Evolutionary conservation across 2,329 filamentous ascomycete species (phyloP), one percentile per base, ranked within the genome.

Genomic region (Colletotrichum sp.): DNA sequence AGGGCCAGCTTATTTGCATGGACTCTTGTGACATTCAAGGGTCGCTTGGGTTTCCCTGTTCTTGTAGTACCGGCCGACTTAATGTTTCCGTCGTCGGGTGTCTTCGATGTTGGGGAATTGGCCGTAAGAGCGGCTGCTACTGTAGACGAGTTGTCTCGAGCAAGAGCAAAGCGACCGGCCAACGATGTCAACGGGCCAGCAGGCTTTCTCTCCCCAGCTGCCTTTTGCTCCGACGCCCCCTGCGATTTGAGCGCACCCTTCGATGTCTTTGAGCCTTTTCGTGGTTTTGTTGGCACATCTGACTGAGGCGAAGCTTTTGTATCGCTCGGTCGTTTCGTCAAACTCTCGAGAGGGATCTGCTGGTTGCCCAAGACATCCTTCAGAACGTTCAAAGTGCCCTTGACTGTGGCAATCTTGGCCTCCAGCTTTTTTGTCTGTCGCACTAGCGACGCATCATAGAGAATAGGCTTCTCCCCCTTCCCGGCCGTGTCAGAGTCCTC

Each of bases 341-440:
- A 68, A n/a, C 69, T 71, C 36, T 63, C 68, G 6, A 76, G 66
- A 24, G 73, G 55, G 13, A 76, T 76, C 7, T 75, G 58, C 76
- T 82, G 81, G 12, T 77, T 76, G 36, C 76, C 76, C 38, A 86
- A 80, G 29, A 85, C 84, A 51, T 80, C 82, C 75, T 83, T 83
- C 65, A 86, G 75, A 6, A 84, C 80, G 16, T 78, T 75, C 65
- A 86, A 76, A 16, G 84, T 84, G 18, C 82, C 83, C 54, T 81
- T 74, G 12, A 86, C 76, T 3, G 82, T 78, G 31, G 82, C 77
- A 61, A 82, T 76, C 68, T 24, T 71, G 16, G 34, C 38, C 5
- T n/a, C n/a, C 4, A 76, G 47, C 65, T 62, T 71, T 2, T 18
- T 29, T 8, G 36, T 59, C 36, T 74, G 34, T n/a, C 36, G 34